Evolutionary conservation across 2,329 filamentous ascomycete species (phyloP).

Genomic region (Albifimbria verrucaria): DNA sequence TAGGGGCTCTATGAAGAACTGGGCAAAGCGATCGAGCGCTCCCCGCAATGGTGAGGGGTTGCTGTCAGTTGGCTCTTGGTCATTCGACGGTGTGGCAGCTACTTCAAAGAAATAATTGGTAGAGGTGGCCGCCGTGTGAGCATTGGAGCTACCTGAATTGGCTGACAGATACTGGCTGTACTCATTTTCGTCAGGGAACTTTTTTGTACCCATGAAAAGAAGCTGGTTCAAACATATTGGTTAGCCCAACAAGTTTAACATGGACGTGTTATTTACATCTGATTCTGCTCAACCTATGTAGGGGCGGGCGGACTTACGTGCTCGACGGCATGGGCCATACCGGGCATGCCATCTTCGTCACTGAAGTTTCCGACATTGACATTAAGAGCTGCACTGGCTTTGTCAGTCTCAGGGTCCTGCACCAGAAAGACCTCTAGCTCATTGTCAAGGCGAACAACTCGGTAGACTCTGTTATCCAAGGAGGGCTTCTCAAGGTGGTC

Average conservation of each 20-base stretch:
- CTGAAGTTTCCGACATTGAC: slow-evolving; percentile 96
- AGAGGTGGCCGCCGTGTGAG: slow-evolving; percentile 87
- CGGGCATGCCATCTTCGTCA: slow-evolving; percentile 85
- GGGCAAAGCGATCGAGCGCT: slow-evolving; percentile 84
- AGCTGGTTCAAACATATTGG: too few relatives aligned
- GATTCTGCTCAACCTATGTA: too few relatives aligned
- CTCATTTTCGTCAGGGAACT: slow-evolving; percentile 93
- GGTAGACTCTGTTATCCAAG: slow-evolving; percentile 81
- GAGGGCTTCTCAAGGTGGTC: slow-evolving; percentile 78
- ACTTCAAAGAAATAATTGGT: slow-evolving; percentile 99
- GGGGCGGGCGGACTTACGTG: slow-evolving; percentile 52
- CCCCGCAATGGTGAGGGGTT: slow-evolving; percentile 67
- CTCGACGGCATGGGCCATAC: slow-evolving; percentile 94
- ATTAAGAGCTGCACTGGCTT: slow-evolving; percentile 91
- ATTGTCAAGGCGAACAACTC: slow-evolving; percentile 82
- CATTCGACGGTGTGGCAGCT: slow-evolving; percentile 70
- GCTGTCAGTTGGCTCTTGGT: slow-evolving; percentile 49
- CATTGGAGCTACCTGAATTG: slow-evolving; percentile 90
- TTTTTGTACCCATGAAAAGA: slow-evolving; percentile 99
- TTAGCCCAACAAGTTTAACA: too few relatives aligned
- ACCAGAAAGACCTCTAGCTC: slow-evolving; percentile 88
- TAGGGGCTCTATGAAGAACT: slow-evolving; percentile 87
- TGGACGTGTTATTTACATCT: too few relatives aligned
- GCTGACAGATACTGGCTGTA: slow-evolving; percentile 91
- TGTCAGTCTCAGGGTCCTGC: slow-evolving; percentile 92